Evolutionary conservation across 352 stramenopile species (phyloP).

Genomic region (Elongisporangium prolatum): DNA sequence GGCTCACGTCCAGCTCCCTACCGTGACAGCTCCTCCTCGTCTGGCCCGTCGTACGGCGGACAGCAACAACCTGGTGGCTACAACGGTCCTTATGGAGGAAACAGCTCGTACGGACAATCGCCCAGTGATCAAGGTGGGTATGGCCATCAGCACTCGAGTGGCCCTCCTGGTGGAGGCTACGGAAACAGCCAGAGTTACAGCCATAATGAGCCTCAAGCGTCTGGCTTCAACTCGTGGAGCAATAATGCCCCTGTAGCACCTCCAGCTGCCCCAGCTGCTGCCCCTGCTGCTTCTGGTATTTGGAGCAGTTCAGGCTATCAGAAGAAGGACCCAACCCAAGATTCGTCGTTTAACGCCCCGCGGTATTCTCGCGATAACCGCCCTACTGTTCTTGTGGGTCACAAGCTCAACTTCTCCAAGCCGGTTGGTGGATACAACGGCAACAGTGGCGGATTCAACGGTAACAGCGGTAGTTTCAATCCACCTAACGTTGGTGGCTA

Average conservation of each 20-base stretch:
- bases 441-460: constrained; percentile 17
- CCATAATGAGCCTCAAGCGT: constrained; percentile 14
- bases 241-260: not conserved
- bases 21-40: not conserved
- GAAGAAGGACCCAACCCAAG: constrained; percentile 42
- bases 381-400: constrained; percentile 76
- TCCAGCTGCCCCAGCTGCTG: not conserved
- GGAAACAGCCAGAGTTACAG: constrained; percentile 18
- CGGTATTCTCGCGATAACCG: constrained; percentile 77
- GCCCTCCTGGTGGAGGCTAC: constrained; percentile 10
- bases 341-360: constrained; percentile 21
- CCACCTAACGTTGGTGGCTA: constrained; percentile 6
- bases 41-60: constrained; percentile 10
- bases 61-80: constrained; percentile 13
- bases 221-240: constrained; percentile 51
- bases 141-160: constrained; percentile 8
- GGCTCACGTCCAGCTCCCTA: not conserved
- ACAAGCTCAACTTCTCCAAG: constrained; percentile 73
- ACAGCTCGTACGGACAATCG: constrained; percentile 9
- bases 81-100: constrained; percentile 12
- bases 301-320: constrained; percentile 84
- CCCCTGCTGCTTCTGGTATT: constrained; percentile 29
- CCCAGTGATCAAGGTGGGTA: constrained; percentile 3
- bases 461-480: constrained; percentile 2
- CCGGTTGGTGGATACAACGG: constrained; percentile 26